These are phyloP conservation scores for Aspergillus transmontanensis DNA, from an alignment of 2,329 filamentous ascomycete species.

Conservation along the genomic window DNA sequence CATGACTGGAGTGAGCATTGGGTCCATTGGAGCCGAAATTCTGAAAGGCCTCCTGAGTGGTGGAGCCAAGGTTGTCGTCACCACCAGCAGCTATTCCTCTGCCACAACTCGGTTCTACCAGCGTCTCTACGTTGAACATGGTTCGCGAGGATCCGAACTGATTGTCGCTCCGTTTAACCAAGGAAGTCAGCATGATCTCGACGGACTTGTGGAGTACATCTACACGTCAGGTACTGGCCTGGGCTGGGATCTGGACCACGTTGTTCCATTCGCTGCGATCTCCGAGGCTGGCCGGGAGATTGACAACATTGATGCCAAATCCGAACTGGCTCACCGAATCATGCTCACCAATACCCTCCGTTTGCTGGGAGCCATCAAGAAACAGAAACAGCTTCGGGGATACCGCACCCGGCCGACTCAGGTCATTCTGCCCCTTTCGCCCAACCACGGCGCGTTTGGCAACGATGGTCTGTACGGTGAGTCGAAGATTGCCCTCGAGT, in stretches of 20 bases:
- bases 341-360: conserved; percentile 97
- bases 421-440: conserved; percentile 91
- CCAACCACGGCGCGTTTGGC: conserved; percentile 97
- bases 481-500: conserved; percentile 95
- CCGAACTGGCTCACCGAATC: conserved; percentile 95
- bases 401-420: conserved; percentile 96
- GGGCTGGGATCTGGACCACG: conserved; percentile 96
- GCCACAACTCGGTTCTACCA: conserved; percentile 99
- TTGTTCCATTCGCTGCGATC: conserved; percentile 95
- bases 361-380: conserved; percentile 86
- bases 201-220: conserved; percentile 91
- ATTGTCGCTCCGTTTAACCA: conserved; percentile 99
- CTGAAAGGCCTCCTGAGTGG: conserved; percentile 94
- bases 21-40: conserved; percentile 96
- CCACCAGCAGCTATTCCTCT: conserved; percentile 92
- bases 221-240: conserved; percentile 95
- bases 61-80: conserved; percentile 94
- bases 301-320: conserved; percentile 94
- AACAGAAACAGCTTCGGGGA: conserved; percentile 81
- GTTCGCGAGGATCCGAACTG: conserved; percentile 90
- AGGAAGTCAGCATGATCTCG: conserved; percentile 96
- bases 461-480: conserved; percentile 98
- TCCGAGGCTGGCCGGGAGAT: conserved; percentile 98
- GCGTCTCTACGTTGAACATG: conserved; percentile 93
- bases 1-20: conserved; percentile 97